Percentiles rank a stretch among this genome's conserved stretches.
phyloP scores from a whole-genome alignment of 1,284 basidiomycete species.

The Fomes fomentarius region DNA sequence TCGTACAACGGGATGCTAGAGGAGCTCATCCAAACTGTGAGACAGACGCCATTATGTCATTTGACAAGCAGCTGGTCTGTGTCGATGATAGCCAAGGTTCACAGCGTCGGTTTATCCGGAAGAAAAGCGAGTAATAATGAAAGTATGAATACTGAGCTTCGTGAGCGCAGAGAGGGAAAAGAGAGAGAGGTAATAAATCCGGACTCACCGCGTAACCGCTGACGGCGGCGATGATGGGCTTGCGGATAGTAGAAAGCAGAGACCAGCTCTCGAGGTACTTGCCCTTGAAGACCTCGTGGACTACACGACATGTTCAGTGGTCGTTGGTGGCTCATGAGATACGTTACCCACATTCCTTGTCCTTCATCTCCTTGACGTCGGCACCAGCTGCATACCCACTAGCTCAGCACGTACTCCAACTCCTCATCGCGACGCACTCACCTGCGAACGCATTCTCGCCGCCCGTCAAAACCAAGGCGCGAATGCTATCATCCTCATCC shows the following conservation, averaged over 20 bases:
- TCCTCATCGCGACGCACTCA: conserved; percentile 35
- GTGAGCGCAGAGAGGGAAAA: neutral
- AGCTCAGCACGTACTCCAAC: neutral
- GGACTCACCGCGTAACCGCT: conserved; percentile 88
- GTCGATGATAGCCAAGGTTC: neutral
- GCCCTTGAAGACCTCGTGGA: conserved; percentile 85
- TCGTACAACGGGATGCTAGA: too few species aligned
- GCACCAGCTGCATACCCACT: conserved; percentile 64
- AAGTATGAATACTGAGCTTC: neutral
- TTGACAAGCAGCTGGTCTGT: neutral
- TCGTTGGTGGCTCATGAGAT: too few species aligned
- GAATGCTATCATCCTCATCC: conserved; percentile 72
- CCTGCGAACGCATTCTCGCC: conserved; percentile 94
- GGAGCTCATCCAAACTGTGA: too few species aligned
- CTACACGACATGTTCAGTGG: too few species aligned
- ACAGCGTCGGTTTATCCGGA: neutral
- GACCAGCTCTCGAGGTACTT: conserved; percentile 93
- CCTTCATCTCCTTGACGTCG: conserved; percentile 94
- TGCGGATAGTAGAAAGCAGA: conserved; percentile 74
- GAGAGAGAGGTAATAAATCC: neutral
- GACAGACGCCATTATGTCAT: neutral
- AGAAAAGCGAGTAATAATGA: neutral
- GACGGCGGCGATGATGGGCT: conserved; percentile 96
- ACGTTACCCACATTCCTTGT: conserved; percentile 77
- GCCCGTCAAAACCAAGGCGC: conserved; percentile 93